Base-by-base conservation (phyloP, 2,329 filamentous ascomycete species). In the Ustulina deusta region DNA sequence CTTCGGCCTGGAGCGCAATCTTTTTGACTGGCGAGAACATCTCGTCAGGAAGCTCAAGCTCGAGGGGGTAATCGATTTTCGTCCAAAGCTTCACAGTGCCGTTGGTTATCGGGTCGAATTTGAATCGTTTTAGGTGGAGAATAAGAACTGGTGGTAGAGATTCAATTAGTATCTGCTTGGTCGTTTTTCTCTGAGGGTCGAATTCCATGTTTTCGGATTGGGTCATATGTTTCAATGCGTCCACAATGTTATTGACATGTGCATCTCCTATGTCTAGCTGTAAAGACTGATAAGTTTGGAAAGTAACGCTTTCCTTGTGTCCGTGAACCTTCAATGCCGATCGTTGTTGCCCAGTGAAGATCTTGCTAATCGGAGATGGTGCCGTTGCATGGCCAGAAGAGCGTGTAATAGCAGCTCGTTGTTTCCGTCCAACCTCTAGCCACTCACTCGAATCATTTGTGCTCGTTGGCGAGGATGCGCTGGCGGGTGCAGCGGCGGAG, bases 1-100 rank as follows among this genome's bases (percentile, higher is more conserved):
- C 90, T 71, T 91, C 89, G 17, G 88, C 83, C 29, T 86, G 83
- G 70, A 92, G 83, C 51, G 86, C 85, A 72, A 89, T 89, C 61
- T 91, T 89, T 78, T 90, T 91, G 75, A 91, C 88, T 34, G 91
- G 89, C 11, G 94, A 91, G 75, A 99, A 91, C 10, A 93, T 91
- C 77, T 98, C 95, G 65, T 91, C 91, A 0, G 96, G 96, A 70
- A 99, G 93, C 78, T 98, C 95, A 58, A 99, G 85, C 76, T 98
- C 94, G 32, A 99, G 84, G 0, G 96, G 96, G 76, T 99, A 99
- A 22, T 94, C 95, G 66, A 99, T 86, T 83, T 95, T 97, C 84
- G 98, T 99, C 93, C 95, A 97, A 71, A 98, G 97, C 84, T 99
- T 99, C 76, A 97, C 91, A 0, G 94, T 97, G 27, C 94, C 94